Base-by-base conservation (phyloP, 495 filamentous ascomycete species). In the Podospora australis region DNA sequence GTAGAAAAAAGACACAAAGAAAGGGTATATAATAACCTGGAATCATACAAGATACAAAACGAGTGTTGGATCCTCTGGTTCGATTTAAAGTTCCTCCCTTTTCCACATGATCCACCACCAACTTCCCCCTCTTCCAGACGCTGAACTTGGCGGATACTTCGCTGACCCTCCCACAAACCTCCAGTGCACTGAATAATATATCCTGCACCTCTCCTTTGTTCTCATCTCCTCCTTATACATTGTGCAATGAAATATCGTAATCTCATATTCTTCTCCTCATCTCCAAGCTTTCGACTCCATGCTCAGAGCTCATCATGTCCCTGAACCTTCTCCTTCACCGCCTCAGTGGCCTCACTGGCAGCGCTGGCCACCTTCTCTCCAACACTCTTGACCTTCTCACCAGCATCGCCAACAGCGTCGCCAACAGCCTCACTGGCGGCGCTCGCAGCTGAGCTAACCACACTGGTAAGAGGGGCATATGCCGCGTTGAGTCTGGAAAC, bases 401-500 rank as follows among this genome's bases (percentile, higher is more conserved):
- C 39, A 22, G 59, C 65, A 25, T 53, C 30, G 22, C 22, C 30
- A 11, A 46, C 58, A 2, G 42, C 60, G 6, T 45, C 70, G 22
- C 22, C 30, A 11, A 46, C 58, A 2, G 42, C 60, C 8, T 45
- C 70, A 25, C 59, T 67, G 9, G 60, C 66, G 7, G 67, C 28
- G 44, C 65, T 69, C 11, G 63, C 63, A 1, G 56, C 65, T 1
- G 66, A 66, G 13, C 32, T 17, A 16, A 36, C 0, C 63, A 48
- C 11, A 55, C 19, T 36, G 32, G 32, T 16, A 2, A 60, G 63
- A 0, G 63, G 66, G 0, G 62, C 59, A 38, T 81, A 80, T 0
- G 81, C 86, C 2, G 78, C 79, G 25, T 73, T 75, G 5, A 96
- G 74, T 17, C 83, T 77, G 46, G 70, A 80, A 69, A 89, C 77